A percentile compares a stretch with the other conserved stretches of the same genome.
phyloP scores from a whole-genome alignment of 495 filamentous ascomycete genomes.

The Penicillium maclennaniae region DNA sequence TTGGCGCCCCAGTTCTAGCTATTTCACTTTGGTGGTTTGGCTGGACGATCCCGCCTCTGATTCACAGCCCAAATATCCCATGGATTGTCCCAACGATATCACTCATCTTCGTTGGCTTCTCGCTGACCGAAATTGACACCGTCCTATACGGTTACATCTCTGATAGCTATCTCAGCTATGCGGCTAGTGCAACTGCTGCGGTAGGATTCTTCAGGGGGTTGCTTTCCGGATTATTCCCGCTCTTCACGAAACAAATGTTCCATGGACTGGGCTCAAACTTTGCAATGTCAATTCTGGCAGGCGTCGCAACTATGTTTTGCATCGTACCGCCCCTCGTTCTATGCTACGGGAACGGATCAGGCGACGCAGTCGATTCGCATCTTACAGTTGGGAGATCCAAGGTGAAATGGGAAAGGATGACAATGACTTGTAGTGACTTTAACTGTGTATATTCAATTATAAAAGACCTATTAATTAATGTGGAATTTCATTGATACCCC shows the following conservation, averaged over 20 bases:
- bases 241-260: constrained; percentile 47
- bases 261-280: constrained; percentile 38
- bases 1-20: constrained; percentile 45
- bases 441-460: constrained; percentile 30
- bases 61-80: constrained; percentile 9
- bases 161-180: constrained; percentile 50
- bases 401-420: constrained; percentile 29
- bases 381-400: constrained; percentile 39
- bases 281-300: constrained; percentile 43
- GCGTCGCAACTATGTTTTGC: constrained; percentile 44
- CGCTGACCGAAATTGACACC: constrained; percentile 47
- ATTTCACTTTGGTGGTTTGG: constrained; percentile 49
- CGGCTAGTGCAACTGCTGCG: constrained; percentile 48
- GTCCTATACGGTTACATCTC: constrained; percentile 50
- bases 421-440: constrained; percentile 15
- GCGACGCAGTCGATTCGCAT: constrained; percentile 44
- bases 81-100: constrained; percentile 45
- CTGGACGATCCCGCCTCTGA: constrained; percentile 47
- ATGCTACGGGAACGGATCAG: constrained; percentile 43
- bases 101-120: constrained; percentile 46
- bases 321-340: constrained; percentile 40
- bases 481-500: neutral
- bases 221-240: constrained; percentile 43
- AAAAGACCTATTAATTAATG: neutral
- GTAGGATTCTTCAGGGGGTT: constrained; percentile 43